Evolutionary conservation across 2,329 filamentous ascomycete genomes (phyloP).

Genomic region (Amauroascus verrucosus): DNA sequence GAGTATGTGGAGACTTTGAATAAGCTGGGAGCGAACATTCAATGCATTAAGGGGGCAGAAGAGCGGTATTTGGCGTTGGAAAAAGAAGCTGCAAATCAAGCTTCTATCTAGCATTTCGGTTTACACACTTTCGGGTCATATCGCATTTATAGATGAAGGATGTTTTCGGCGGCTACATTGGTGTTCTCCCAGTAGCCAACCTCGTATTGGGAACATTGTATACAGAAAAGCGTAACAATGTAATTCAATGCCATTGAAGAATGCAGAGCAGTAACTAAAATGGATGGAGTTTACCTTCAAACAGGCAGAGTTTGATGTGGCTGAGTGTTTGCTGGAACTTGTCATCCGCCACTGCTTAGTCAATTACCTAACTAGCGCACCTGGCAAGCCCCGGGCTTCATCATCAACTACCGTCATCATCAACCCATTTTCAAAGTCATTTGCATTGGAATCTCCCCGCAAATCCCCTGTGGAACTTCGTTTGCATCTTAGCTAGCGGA

Average conservation of each 20-base stretch:
- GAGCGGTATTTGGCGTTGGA: slow-evolving; percentile 48
- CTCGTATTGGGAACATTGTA: no score
- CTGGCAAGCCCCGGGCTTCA: background rate
- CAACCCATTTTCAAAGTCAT: background rate
- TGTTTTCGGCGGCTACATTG: background rate
- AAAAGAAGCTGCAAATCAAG: slow-evolving; percentile 17
- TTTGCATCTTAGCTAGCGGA: background rate
- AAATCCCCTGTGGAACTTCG: background rate
- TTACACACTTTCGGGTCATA: slow-evolving; percentile 1
- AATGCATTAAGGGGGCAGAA: slow-evolving; percentile 77
- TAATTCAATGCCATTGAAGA: no score
- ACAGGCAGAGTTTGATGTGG: background rate
- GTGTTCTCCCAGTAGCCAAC: no score
- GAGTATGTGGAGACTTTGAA: slow-evolving; percentile 97
- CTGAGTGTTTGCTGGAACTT: background rate
- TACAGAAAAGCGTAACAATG: no score
- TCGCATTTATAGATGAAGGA: background rate
- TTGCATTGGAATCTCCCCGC: background rate
- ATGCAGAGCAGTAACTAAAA: no score
- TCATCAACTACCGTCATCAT: slow-evolving; percentile 1
- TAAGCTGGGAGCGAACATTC: slow-evolving; percentile 83
- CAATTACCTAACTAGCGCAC: background rate
- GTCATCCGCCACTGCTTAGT: slow-evolving; percentile 2
- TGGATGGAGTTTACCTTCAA: no score
- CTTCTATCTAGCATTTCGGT: background rate